Evolutionary conservation across 192 early-diverging fungal genomes (phyloP), one percentile per base, ranked within the genome.

Genomic region (Lunasporangiospora selenospora): DNA sequence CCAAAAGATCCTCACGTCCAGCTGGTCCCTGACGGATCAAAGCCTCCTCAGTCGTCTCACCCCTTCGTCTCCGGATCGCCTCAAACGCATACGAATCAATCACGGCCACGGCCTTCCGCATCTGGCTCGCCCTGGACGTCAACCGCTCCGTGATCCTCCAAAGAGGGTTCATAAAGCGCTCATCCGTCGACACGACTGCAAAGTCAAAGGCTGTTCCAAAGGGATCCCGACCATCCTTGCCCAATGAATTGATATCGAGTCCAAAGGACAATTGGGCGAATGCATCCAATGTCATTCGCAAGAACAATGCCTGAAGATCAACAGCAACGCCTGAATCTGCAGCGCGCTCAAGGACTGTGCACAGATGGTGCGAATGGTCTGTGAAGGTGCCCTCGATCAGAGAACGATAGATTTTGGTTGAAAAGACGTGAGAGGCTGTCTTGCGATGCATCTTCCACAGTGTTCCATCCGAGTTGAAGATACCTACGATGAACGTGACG

Each of bases 131-230:
- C 15, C 44, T 39, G 31, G 43, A 12, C 3, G 50, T 43, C 4
- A 77, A 31, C 6, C 31, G 50, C 62, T 77, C 76, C 3, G 69
- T 73, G 43, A 80, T 46, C 27, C 37, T 63, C 75, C 76, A 75
- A 16, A 75, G 38, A 15, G 58, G 55, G 38, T 70, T 66, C 34
- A 75, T 44, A 27, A 80, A 61, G 1, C 78, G 67, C 12, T 55
- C 33, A 10, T 57, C 46, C 2, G 77, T 77, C 5, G 31, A 48
- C 29, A 49, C 47, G 62, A 85, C 83, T 10, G 70, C 78, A 23
- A 55, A 63, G 47, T 87, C 85, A 58, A 87, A 88, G 10, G 84
- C 58, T 3, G 33, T 42, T 0, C 83, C 85, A 76, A 88, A 85
- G 6, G 58, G 66, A 16, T 75, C 59, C 29, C 75, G 67, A 18